Base-by-base conservation (phyloP, 768 basidiomycete species). In the Naganishia antarctica region DNA sequence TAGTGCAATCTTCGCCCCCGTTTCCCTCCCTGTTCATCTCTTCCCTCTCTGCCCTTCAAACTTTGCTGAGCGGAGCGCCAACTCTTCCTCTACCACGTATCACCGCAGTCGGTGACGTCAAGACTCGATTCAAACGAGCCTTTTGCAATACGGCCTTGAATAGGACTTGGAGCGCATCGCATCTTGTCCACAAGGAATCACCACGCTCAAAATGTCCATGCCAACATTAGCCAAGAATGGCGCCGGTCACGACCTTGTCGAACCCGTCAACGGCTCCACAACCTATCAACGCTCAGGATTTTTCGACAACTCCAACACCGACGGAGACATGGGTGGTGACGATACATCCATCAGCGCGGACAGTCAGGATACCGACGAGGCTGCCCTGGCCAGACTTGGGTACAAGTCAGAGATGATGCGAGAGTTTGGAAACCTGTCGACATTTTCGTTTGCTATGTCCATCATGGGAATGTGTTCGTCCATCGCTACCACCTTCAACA, bases 321-420 rank as follows among this genome's bases (percentile, higher is more conserved):
- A 59, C 40, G 28, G 23, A 12, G 57, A 59, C 32, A 12, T 34
- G n/a, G 57, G 31, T 41, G 53, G 53, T 6, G 53, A 57, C 37
- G 53, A 57, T 57, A 15, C 53, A 6, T 57, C 53, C 37, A n/a
- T 45, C 53, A 57, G 34, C 23, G 53, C 53, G 11, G 31, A 26
- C 53, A 57, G 53, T 25, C 43, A 50, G 40, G 65, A 66, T 32
- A 34, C 53, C 18, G 66, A 67, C 32, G 66, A 67, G 23, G 46
- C 40, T 16, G 66, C 59, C 11, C 60, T 67, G 2, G 66, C 66
- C 15, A 3, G 66, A 15, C 46, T 67, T 5, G 66, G 66, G 37
- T 74, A 76, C 66, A 74, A 74, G 69, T 69, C 71, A 8, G 75
- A 78, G 63, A 91, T 91, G 81, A 85, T 84, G 75, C 82, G 90